Evolutionary conservation across 257 asterid species (phyloP).

Genomic region (Solanum paucissectum): DNA sequence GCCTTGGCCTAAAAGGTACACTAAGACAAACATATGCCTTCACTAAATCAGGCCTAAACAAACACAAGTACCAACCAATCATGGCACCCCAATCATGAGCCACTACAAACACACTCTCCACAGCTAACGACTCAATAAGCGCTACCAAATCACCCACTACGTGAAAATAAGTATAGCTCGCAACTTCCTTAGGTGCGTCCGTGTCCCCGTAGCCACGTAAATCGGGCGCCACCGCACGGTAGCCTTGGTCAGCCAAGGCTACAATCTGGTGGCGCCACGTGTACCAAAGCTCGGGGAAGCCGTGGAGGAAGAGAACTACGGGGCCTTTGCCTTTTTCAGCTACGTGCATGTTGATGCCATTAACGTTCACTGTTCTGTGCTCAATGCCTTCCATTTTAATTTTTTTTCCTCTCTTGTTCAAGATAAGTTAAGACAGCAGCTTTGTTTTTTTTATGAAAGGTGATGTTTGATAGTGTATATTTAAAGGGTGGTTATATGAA

Average conservation of each 20-base stretch:
- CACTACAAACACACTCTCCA: slow-evolving; percentile 44
- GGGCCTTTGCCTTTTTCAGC: slow-evolving; percentile 74
- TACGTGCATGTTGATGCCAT: slow-evolving; percentile 78
- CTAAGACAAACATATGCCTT: slow-evolving; percentile 48
- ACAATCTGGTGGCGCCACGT: slow-evolving; percentile 83
- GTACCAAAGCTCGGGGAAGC: slow-evolving; percentile 92
- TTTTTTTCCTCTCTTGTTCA: background rate
- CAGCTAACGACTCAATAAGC: slow-evolving; percentile 40
- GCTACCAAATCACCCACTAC: slow-evolving; percentile 74
- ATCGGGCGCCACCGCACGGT: slow-evolving; percentile 86
- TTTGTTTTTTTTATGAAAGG: background rate
- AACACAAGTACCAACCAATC: slow-evolving; percentile 64
- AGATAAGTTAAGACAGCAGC: background rate
- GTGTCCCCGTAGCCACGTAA: slow-evolving; percentile 79
- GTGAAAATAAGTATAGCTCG: slow-evolving; percentile 49
- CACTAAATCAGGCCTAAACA: slow-evolving; percentile 72
- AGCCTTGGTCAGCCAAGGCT: slow-evolving; percentile 51
- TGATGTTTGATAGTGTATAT: background rate
- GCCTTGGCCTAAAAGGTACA: slow-evolving; percentile 74
- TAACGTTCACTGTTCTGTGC: slow-evolving; percentile 44
- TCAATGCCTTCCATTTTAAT: slow-evolving; percentile 48
- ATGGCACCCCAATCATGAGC: slow-evolving; percentile 98
- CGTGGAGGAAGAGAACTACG: slow-evolving; percentile 70
- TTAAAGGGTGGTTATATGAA: background rate
- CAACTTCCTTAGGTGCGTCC: slow-evolving; percentile 37